A percentile compares a stretch with the other conserved stretches of the same genome.
These are phyloP conservation scores for Penicillium coprophilum DNA, from an alignment of 495 filamentous ascomycete species.

Conservation along the genomic window DNA sequence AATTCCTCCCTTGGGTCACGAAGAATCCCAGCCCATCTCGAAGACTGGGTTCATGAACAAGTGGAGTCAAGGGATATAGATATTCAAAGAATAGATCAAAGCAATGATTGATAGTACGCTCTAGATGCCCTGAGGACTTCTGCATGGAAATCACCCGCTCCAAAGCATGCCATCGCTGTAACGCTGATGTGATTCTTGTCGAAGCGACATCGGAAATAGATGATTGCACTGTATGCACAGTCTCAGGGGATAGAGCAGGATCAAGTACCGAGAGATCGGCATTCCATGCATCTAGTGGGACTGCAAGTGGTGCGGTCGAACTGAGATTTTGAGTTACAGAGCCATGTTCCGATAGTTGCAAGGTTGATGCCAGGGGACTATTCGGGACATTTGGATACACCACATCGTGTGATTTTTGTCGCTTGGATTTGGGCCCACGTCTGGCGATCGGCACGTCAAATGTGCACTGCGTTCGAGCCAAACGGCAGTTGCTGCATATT, in stretches of 20 bases:
- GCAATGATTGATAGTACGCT: conserved; percentile 20
- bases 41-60: conserved; percentile 32
- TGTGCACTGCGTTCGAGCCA: conserved; percentile 16
- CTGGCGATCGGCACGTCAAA: conserved; percentile 23
- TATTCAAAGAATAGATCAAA: conserved; percentile 30
- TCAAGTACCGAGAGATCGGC: conserved; percentile 13
- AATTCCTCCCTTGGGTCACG: conserved; percentile 7
- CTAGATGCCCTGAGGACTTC: conserved; percentile 8
- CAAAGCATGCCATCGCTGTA: conserved; percentile 23
- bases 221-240: conserved; percentile 18
- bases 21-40: conserved; percentile 24
- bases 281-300: conserved; percentile 16
- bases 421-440: conserved; percentile 22
- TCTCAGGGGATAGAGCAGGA: conserved; percentile 20
- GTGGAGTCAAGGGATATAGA: conserved; percentile 31
- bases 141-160: conserved; percentile 6
- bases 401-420: conserved; percentile 8
- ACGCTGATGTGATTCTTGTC: conserved; percentile 11
- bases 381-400: not conserved
- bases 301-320: not conserved
- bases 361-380: conserved; percentile 3
- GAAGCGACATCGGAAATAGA: conserved; percentile 19
- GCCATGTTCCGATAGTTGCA: conserved; percentile 4
- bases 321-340: not conserved
- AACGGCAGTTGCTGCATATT: conserved; percentile 18